These are phyloP conservation scores for Penicillium sp. DNA, from an alignment of 2,329 filamentous ascomycete species.

Conservation along the genomic window DNA sequence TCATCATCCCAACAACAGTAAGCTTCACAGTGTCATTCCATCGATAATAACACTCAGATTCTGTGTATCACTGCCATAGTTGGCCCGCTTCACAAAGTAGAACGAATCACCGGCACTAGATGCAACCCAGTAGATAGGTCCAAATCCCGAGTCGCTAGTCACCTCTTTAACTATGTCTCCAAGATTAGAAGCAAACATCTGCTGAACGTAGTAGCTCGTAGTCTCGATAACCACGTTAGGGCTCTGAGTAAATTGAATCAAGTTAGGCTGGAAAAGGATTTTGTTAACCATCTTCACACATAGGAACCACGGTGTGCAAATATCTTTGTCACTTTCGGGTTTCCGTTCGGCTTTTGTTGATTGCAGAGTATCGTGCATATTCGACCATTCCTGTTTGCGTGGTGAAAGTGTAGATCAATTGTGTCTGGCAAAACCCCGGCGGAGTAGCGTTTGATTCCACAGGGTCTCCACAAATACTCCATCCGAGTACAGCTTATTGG, in stretches of 20 bases:
- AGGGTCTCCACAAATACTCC: neutral
- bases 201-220: conserved; percentile 31
- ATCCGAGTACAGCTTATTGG: neutral
- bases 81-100: conserved; percentile 27
- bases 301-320: no score
- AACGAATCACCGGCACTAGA: conserved; percentile 13
- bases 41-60: conserved; percentile 23
- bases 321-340: neutral
- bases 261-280: conserved; percentile 16
- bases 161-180: conserved; percentile 26
- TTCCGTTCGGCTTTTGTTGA: neutral
- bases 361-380: neutral
- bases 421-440: conserved; percentile 10
- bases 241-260: conserved; percentile 25
- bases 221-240: conserved; percentile 21
- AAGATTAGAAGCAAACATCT: conserved; percentile 27
- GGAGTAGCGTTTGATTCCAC: neutral
- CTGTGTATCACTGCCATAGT: conserved; percentile 21
- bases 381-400: neutral
- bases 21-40: conserved; percentile 13
- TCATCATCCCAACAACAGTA: conserved; percentile 20
- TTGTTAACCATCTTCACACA: neutral
- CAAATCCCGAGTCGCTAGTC: conserved; percentile 20
- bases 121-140: conserved; percentile 32
- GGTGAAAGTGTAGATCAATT: neutral